phyloP scores from a whole-genome alignment of 2,329 filamentous ascomycete species.

The Talaromyces islandicus region DNA sequence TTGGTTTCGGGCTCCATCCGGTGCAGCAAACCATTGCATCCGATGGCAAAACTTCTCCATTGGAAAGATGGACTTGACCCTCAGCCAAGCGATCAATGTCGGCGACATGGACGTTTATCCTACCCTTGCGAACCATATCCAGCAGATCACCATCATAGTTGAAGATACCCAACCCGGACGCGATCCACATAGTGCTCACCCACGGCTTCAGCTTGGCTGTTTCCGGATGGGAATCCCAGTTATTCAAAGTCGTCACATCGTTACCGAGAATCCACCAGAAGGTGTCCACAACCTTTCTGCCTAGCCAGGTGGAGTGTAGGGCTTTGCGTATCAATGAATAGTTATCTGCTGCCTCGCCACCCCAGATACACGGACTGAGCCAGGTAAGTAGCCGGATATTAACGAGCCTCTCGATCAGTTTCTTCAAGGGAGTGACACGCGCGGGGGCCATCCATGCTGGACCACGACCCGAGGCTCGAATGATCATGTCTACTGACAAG shows the following conservation, averaged over 20 bases:
- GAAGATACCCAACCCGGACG: constrained; percentile 52
- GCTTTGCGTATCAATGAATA: constrained; percentile 33
- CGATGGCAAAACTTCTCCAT: constrained; percentile 38
- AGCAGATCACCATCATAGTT: constrained; percentile 57
- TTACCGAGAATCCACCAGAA: constrained; percentile 51
- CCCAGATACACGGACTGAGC: constrained; percentile 72
- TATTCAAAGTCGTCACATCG: constrained; percentile 44
- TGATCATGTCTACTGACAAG: constrained; percentile 41
- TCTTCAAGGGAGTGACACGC: constrained; percentile 62
- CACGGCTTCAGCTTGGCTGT: constrained; percentile 42
- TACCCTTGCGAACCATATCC: constrained; percentile 48
- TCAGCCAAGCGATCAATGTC: constrained; percentile 48
- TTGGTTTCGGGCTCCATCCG: constrained; percentile 49
- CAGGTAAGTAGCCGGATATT: constrained; percentile 63
- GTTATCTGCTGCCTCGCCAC: constrained; percentile 56
- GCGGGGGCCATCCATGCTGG: constrained; percentile 38
- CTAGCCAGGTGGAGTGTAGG: constrained; percentile 48
- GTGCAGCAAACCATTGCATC: constrained; percentile 52
- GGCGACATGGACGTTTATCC: constrained; percentile 51
- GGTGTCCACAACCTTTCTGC: constrained; percentile 41
- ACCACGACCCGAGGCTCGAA: constrained; percentile 36
- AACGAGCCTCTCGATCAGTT: constrained; percentile 62
- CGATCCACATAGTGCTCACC: constrained; percentile 47
- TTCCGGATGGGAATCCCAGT: constrained; percentile 41
- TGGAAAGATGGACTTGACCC: constrained; percentile 43